phyloP scores from a whole-genome alignment of 2,329 filamentous ascomycete genomes.

The Balansia obtecta region DNA sequence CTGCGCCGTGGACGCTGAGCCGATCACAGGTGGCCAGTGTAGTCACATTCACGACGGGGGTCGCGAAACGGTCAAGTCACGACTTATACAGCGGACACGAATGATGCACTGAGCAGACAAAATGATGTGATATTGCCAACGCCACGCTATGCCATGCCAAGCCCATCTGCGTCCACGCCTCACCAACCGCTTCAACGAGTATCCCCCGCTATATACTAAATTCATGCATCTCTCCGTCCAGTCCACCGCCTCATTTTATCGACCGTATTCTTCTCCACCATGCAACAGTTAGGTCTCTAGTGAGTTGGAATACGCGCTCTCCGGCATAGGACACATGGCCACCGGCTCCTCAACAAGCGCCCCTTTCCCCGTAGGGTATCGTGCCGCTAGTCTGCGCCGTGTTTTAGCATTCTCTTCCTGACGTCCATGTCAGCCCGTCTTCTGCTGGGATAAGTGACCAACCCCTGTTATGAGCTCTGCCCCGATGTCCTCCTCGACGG shows the following conservation, averaged over 20 bases:
- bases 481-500: slow-evolving; percentile 30
- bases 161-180: background rate
- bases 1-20: no score
- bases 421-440: slow-evolving; percentile 24
- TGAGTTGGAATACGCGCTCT: background rate
- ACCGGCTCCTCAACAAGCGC: slow-evolving; percentile 14
- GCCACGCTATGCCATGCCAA: slow-evolving; percentile 21
- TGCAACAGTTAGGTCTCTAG: background rate
- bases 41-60: no score
- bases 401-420: slow-evolving; percentile 19
- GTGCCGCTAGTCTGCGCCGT: slow-evolving; percentile 8
- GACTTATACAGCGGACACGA: background rate
- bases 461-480: slow-evolving; percentile 50
- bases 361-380: slow-evolving; percentile 3
- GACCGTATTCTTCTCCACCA: background rate
- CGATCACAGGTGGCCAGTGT: no score
- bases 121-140: slow-evolving; percentile 14
- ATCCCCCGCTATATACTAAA: no score
- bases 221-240: no score
- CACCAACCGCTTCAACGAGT: no score
- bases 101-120: background rate
- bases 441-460: slow-evolving; percentile 30
- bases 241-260: no score
- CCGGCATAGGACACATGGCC: slow-evolving; percentile 13
- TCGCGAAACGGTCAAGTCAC: background rate